Evolutionary conservation across 768 basidiomycete species (phyloP), one percentile per base, ranked within the genome.

Genomic region (Austroboletus eburneus): DNA sequence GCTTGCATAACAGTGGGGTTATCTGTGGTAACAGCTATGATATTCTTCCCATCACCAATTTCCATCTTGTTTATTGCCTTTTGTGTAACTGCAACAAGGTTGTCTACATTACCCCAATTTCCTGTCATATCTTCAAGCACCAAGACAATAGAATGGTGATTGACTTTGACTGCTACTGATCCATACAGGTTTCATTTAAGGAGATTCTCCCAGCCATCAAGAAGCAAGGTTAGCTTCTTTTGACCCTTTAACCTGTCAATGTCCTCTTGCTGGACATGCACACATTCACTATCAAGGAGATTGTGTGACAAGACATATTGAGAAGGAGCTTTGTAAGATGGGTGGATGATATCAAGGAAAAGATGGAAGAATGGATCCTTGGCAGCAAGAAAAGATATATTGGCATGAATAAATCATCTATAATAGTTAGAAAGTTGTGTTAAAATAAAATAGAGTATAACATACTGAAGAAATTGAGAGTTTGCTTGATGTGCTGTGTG

Each of bases 191-290:
- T 65, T 10, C 51, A 37, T n/a, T 47, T 43, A 4, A 58, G 16
- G 3, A 2, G 4, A 46, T 68, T 64, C 35, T 69, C 62, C 66
- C 67, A 69, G 0, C 68, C 65, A 57, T 69, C 66, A 24, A 65
- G 39, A 3, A 68, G 45, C 1, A 67, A 29, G 0, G 64, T 69
- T 0, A 66, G 43, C 0, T 43, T 27, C 10, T 57, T 51, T 3
- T 47, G 20, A 1, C 4, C 16, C 18, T 52, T 43, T 4, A 65
- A 46, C 5, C 46, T 13, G 3, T 45, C 46, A 5, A 56, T 39
- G 6, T 66, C 62, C 14, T 55, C 55, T 10, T 53, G 25, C 23
- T 62, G 46, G 3, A 61, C 60, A 12, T 46, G 34, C 3, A 52
- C 56, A 34, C 33, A 44, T 45, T 68, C 63, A 7, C 43, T 47